Conservation (phyloP, 768 basidiomycete species). For the Leccinum ochraceum region DNA sequence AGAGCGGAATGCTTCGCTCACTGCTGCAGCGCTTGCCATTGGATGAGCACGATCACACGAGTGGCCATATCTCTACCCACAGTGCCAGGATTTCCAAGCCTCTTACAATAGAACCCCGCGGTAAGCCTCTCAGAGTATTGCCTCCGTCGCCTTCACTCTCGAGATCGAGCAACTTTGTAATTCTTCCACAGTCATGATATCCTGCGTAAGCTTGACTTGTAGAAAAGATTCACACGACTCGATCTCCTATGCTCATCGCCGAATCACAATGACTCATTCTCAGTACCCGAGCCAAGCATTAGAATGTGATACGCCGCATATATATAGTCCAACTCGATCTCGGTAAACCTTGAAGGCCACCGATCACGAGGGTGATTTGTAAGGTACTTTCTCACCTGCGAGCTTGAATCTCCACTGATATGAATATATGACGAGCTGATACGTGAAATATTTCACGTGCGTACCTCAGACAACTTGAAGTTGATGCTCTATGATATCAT, state of each 20-base stretch:
- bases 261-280: not conserved
- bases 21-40: slow-evolving; percentile 49
- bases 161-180: not conserved
- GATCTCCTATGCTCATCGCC: not conserved
- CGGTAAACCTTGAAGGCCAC: not conserved
- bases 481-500: not conserved
- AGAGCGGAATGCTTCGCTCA: slow-evolving; percentile 8
- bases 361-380: not conserved
- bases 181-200: not conserved
- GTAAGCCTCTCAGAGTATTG: slow-evolving; percentile 1
- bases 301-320: not conserved
- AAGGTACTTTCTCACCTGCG: not conserved
- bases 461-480: not conserved
- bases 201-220: not conserved
- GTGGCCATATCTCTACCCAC: slow-evolving; percentile 75
- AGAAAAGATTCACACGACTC: not conserved
- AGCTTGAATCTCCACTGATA: not conserved
- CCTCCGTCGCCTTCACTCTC: not conserved
- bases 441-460: not conserved
- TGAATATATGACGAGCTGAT: not conserved
- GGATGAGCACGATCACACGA: slow-evolving; percentile 72
- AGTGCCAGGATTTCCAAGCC: slow-evolving; percentile 59
- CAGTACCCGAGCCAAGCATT: not conserved
- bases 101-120: not conserved
- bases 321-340: not conserved